A percentile compares a stretch with the other conserved stretches of the same genome.
Evolutionary conservation across 495 filamentous ascomycete species (phyloP).

Genomic region (Penicillium canariense): DNA sequence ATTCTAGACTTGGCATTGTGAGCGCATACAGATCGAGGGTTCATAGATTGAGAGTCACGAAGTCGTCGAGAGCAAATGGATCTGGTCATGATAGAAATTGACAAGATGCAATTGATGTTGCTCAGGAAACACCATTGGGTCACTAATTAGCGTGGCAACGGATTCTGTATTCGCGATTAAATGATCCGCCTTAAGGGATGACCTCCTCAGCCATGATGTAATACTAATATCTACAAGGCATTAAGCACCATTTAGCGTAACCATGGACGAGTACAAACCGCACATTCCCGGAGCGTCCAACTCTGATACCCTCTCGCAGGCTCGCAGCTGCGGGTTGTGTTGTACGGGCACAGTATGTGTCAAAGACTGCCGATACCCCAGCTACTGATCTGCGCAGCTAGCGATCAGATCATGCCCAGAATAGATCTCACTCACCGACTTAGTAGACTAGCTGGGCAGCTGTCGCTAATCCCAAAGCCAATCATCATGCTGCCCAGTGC

Average conservation of each 20-base stretch:
- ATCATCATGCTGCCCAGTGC: too few species aligned
- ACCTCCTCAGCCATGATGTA: constrained; percentile 13
- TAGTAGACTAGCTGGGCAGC: too few species aligned
- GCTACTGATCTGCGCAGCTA: not conserved
- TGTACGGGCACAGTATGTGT: not conserved
- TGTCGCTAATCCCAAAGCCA: too few species aligned
- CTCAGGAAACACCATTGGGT: too few species aligned
- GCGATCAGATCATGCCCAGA: not conserved
- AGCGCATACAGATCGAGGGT: not conserved
- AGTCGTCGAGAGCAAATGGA: too few species aligned
- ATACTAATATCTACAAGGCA: constrained; percentile 4
- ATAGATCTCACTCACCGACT: not conserved
- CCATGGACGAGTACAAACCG: not conserved
- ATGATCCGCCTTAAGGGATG: not conserved
- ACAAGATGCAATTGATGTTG: not conserved
- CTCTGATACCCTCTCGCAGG: not conserved
- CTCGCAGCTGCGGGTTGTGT: not conserved
- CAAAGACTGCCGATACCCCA: not conserved
- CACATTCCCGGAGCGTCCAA: not conserved
- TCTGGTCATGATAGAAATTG: too few species aligned
- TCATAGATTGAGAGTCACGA: too few species aligned
- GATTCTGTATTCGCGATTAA: not conserved
- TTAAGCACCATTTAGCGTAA: not conserved
- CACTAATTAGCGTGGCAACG: too few species aligned
- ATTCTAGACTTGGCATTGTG: constrained; percentile 8